These are phyloP conservation scores for Lobosporangium transversale DNA, from an alignment of 192 early-diverging fungal genomes.

Conservation along the genomic window DNA sequence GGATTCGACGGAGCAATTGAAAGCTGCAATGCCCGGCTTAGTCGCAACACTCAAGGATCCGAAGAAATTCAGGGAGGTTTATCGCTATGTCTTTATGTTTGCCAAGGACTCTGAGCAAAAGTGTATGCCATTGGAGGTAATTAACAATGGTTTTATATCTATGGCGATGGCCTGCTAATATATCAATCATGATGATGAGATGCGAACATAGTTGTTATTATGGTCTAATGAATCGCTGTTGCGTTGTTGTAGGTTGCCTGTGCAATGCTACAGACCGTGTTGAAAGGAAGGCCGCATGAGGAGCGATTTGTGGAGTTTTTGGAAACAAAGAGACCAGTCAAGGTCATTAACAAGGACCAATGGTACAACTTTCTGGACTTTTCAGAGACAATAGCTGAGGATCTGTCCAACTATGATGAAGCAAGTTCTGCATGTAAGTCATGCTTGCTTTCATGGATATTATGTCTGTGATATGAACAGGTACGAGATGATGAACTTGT, in stretches of 20 bases:
- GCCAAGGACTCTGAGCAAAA: slow-evolving; percentile 71
- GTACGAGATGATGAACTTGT: no score
- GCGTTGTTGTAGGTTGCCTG: slow-evolving; percentile 61
- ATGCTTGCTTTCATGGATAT: neutral
- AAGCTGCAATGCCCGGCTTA: slow-evolving; percentile 42
- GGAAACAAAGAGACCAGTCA: slow-evolving; percentile 59
- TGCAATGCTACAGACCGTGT: slow-evolving; percentile 62
- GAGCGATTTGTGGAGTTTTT: slow-evolving; percentile 62
- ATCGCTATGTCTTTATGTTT: slow-evolving; percentile 70
- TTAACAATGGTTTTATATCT: no score
- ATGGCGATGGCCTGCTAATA: no score
- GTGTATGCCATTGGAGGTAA: slow-evolving; percentile 67
- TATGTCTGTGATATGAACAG: neutral
- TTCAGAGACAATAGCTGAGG: slow-evolving; percentile 55
- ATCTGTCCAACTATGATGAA: slow-evolving; percentile 67
- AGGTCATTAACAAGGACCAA: slow-evolving; percentile 74
- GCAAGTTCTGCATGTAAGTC: slow-evolving; percentile 68
- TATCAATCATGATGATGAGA: no score
- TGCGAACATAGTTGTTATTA: no score
- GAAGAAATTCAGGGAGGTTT: slow-evolving; percentile 66
- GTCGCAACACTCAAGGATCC: slow-evolving; percentile 48
- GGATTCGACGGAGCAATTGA: slow-evolving; percentile 51
- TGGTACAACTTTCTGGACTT: slow-evolving; percentile 76
- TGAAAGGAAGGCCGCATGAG: slow-evolving; percentile 58
- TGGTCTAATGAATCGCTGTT: no score